Base-by-base conservation (phyloP, 768 basidiomycete species). In the Tricholoma matsutake region DNA sequence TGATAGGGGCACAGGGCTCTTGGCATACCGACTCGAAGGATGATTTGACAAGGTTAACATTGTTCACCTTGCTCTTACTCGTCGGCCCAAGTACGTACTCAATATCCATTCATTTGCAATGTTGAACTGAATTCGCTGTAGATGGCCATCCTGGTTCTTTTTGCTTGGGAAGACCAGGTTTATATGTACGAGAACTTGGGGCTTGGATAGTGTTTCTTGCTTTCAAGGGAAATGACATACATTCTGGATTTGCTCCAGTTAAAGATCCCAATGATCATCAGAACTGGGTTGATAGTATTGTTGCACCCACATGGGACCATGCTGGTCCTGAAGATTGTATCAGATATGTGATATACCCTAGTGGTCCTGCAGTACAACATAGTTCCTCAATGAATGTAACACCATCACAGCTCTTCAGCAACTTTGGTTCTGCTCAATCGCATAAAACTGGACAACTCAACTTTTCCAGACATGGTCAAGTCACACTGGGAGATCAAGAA, bases 141-240 rank as follows among this genome's bases (percentile, higher is more conserved):
- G 45, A 47, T 47, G 45, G 45, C 22, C 22, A 47, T 28, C 28
- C 31, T 37, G 58, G 58, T 20, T 35, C 34, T 16, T 59, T 59
- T 39, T 29, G 51, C 18, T 37, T 59, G 16, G 58, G 49, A 37
- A 34, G 58, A 20, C 31, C 47, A 4, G 58, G 45, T n/a, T 52
- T 59, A 35, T 59, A 59, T 28, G 10, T 29, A 34, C 51, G 58
- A 9, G 58, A 59, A 45, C 22, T 22, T 7, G 49, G 41, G 6
- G 41, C 28, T 4, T 20, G 32, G 16, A 45, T 59, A 20, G 4
- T 45, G 3, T 59, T 59, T 18, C 32, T 59, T 8, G 51, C 49
- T 20, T 59, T 59, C 58, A 43, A 43, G 18, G 41, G 41, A 43
- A 43, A n/a, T 20, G 10, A 43, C 41, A 43, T 43, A 3, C 41